phyloP scores from a whole-genome alignment of 108 stramenopile genomes.

The Pseudonitzschia pungens region DNA sequence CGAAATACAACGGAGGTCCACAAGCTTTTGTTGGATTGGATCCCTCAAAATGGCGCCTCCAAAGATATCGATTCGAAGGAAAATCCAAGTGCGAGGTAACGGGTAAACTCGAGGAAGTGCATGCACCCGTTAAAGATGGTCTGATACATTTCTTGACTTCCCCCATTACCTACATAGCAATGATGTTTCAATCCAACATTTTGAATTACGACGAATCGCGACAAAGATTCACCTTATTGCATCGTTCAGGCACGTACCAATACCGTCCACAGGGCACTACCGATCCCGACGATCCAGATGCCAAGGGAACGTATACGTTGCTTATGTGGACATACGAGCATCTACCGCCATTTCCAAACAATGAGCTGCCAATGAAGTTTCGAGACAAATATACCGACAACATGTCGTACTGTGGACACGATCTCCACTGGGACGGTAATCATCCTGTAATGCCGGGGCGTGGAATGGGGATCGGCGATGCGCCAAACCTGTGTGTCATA shows the following conservation, averaged over 20 bases:
- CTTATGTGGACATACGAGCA: slow-evolving; percentile 20
- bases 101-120: slow-evolving; percentile 25
- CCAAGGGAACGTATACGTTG: slow-evolving; percentile 15
- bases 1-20: slow-evolving; percentile 6
- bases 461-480: slow-evolving; percentile 48
- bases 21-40: slow-evolving; percentile 8
- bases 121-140: slow-evolving; percentile 19
- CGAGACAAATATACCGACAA: slow-evolving; percentile 35
- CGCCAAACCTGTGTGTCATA: slow-evolving; percentile 38
- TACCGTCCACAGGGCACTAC: slow-evolving; percentile 19
- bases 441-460: slow-evolving; percentile 44
- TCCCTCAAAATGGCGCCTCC: slow-evolving; percentile 18
- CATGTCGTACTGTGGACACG: slow-evolving; percentile 25
- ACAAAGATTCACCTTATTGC: slow-evolving; percentile 24
- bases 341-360: slow-evolving; percentile 16
- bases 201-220: background rate
- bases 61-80: slow-evolving; percentile 20
- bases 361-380: slow-evolving; percentile 20
- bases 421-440: background rate
- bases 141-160: slow-evolving; percentile 24
- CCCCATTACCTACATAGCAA: slow-evolving; percentile 25
- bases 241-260: slow-evolving; percentile 13
- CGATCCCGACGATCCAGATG: slow-evolving; percentile 8
- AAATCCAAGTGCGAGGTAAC: slow-evolving; percentile 18
- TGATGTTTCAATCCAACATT: slow-evolving; percentile 34